A percentile compares a stretch with the other conserved stretches of the same genome.
Conservation (phyloP, 2,329 filamentous ascomycete species). For the Venturia carpophila region DNA sequence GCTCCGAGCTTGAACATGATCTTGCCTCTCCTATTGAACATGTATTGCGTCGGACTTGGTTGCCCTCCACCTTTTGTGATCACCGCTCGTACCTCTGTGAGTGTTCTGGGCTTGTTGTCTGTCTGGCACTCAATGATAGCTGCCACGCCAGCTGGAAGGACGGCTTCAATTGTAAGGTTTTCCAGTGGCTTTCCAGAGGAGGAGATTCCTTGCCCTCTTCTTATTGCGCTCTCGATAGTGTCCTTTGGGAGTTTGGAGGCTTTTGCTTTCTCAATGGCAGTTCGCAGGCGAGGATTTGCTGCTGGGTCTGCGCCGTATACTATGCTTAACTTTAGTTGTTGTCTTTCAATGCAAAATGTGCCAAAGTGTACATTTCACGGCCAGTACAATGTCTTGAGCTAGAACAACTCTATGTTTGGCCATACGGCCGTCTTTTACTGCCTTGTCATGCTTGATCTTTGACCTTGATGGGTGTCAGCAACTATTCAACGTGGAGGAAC, state of each 20-base stretch:
- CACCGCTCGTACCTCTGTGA: constrained; percentile 63
- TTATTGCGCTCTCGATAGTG: constrained; percentile 76
- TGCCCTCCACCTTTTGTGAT: constrained; percentile 64
- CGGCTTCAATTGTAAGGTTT: constrained; percentile 66
- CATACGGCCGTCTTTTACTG: constrained; percentile 72
- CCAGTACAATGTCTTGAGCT: constrained; percentile 63
- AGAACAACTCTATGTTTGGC: constrained; percentile 61
- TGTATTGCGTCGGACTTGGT: constrained; percentile 66
- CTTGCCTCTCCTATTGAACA: constrained; percentile 76
- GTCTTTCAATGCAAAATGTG: not conserved
- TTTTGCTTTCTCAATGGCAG: constrained; percentile 68
- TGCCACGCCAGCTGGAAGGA: constrained; percentile 65
- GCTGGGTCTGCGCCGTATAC: constrained; percentile 68
- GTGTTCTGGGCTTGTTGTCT: constrained; percentile 65
- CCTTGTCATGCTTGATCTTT: constrained; percentile 93
- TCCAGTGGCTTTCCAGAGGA: constrained; percentile 69
- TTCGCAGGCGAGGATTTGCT: constrained; percentile 67
- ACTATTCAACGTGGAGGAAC: not conserved
- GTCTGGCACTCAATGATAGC: constrained; percentile 80
- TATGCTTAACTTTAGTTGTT: constrained; percentile 28
- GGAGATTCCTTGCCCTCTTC: constrained; percentile 79
- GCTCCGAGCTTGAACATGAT: constrained; percentile 58
- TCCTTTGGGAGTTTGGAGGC: constrained; percentile 79
- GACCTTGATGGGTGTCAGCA: constrained; percentile 62
- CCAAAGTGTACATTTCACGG: constrained; percentile 57